Conservation (phyloP, 805 yeast species). For the Metschnikowia shivogae region DNA sequence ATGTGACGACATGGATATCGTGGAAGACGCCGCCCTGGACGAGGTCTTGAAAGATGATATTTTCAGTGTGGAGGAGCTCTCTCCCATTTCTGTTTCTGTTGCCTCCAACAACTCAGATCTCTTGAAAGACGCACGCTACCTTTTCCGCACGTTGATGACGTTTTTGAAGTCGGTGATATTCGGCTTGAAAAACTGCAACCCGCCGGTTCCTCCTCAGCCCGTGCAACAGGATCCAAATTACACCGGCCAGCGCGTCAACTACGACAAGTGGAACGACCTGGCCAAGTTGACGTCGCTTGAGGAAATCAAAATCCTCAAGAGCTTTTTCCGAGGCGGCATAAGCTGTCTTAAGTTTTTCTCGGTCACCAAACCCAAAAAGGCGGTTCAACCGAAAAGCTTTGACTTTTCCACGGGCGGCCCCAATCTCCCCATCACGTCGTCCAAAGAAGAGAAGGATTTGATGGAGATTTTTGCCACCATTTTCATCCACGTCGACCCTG, state of each 20-base stretch:
- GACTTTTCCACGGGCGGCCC: conserved; percentile 73
- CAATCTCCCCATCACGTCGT: conserved; percentile 76
- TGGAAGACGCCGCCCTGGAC: conserved; percentile 12
- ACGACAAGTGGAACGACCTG: conserved; percentile 72
- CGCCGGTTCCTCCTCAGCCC: conserved; percentile 54
- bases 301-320: conserved; percentile 73
- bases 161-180: conserved; percentile 86
- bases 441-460: conserved; percentile 89
- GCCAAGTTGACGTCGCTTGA: conserved; percentile 82
- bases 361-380: conserved; percentile 47
- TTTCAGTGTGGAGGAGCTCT: conserved; percentile 34
- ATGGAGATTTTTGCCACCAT: conserved; percentile 95
- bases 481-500: conserved; percentile 89
- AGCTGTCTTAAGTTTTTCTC: conserved; percentile 74
- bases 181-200: conserved; percentile 86
- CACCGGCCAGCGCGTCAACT: conserved; percentile 36
- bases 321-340: conserved; percentile 79
- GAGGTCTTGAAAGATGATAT: conserved; percentile 17
- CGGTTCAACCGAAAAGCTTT: conserved; percentile 31
- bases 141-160: conserved; percentile 84
- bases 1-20: conserved; percentile 15
- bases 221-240: conserved; percentile 41
- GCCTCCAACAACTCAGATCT: conserved; percentile 51
- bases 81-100: conserved; percentile 60
- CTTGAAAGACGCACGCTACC: conserved; percentile 79